Evolutionary conservation across 2,329 filamentous ascomycete genomes (phyloP).

Genomic region (Lachnellula hyalina): DNA sequence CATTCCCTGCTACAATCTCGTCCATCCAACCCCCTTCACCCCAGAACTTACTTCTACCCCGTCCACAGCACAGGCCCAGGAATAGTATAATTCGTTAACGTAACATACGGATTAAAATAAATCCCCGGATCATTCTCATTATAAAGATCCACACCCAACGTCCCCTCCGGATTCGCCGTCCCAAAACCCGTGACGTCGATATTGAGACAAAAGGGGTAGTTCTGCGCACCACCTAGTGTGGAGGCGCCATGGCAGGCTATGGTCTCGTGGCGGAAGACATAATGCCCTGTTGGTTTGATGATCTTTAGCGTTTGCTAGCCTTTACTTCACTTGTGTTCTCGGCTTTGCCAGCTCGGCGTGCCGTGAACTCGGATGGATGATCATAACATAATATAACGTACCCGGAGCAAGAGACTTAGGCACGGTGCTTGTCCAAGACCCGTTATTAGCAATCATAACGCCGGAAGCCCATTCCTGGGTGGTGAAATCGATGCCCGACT

Average conservation of each 20-base stretch:
- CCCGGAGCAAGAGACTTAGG: constrained; percentile 38
- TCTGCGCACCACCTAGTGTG: constrained; percentile 40
- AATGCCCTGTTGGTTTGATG: constrained; percentile 26
- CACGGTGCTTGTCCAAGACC: constrained; percentile 44
- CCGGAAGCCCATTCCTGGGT: constrained; percentile 35
- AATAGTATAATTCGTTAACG: constrained; percentile 28
- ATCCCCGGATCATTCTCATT: constrained; percentile 38
- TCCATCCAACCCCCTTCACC: neutral
- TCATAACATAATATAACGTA: constrained; percentile 2
- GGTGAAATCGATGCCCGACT: constrained; percentile 30
- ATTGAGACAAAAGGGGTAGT: constrained; percentile 46
- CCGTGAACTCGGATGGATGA: neutral
- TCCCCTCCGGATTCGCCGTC: constrained; percentile 32
- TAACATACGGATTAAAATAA: constrained; percentile 34
- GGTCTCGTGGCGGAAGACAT: constrained; percentile 45
- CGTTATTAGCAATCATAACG: constrained; percentile 46
- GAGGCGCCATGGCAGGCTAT: constrained; percentile 20
- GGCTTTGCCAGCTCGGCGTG: neutral
- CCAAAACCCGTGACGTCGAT: constrained; percentile 41
- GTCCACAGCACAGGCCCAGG: constrained; percentile 28
- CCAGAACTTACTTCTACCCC: neutral
- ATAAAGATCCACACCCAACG: constrained; percentile 36
- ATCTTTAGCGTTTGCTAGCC: neutral
- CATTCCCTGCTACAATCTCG: neutral
- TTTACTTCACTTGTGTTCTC: neutral